Percentiles rank a stretch among this genome's conserved stretches.
These are phyloP conservation scores for Rhododendron williamsianum DNA, from an alignment of 148 eudicot genomes.

Conservation along the genomic window DNA sequence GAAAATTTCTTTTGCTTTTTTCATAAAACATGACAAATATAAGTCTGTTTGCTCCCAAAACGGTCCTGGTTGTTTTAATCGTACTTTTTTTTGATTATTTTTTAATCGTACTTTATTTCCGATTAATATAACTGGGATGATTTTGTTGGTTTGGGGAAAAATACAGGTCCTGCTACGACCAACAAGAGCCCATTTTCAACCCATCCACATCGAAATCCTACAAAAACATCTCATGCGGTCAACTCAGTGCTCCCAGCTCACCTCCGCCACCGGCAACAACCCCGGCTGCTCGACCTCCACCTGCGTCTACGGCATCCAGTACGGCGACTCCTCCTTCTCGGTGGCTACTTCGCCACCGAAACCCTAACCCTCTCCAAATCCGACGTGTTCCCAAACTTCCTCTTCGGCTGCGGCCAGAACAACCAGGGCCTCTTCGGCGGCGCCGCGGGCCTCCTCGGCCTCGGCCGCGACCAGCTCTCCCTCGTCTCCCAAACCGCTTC, in stretches of 20 bases:
- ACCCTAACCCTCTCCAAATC: neutral
- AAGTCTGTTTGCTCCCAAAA: neutral
- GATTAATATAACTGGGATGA: neutral
- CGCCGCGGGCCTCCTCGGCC: conserved; percentile 51
- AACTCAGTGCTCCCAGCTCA: conserved; percentile 36
- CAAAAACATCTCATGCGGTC: conserved; percentile 55
- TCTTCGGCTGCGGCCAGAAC: conserved; percentile 51
- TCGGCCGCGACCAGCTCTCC: conserved; percentile 42
- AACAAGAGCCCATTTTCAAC: neutral
- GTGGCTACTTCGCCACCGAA: neutral
- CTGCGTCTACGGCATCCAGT: conserved; percentile 55
- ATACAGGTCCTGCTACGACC: neutral
- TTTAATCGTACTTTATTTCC: too few relatives aligned
- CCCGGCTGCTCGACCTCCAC: conserved; percentile 45
- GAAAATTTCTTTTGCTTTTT: too few relatives aligned
- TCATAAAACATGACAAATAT: neutral
- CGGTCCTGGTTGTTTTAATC: too few relatives aligned
- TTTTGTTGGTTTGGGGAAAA: too few relatives aligned
- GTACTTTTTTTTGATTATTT: too few relatives aligned
- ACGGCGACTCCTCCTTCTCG: conserved; percentile 38
- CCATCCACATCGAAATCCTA: conserved; percentile 35
- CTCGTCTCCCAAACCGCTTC: conserved; percentile 38
- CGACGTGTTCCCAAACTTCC: neutral
- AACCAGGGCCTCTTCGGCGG: conserved; percentile 63
- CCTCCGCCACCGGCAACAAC: conserved; percentile 40